A percentile compares a stretch with the other conserved stretches of the same genome.
Conservation (phyloP, 75 land plant genomes). For the Pinus taeda region DNA sequence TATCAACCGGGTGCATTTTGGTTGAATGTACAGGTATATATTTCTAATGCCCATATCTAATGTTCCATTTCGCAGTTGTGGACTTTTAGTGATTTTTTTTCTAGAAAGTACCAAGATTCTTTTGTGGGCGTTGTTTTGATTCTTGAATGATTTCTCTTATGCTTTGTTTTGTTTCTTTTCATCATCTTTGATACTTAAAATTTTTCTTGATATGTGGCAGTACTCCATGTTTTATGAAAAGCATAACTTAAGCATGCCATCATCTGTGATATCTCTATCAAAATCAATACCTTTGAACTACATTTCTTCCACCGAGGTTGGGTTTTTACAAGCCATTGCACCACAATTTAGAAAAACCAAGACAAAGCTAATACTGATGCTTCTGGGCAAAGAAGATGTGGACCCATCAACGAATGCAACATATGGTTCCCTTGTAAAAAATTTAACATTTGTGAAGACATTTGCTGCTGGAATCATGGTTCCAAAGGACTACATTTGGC, state of each 20-base stretch:
- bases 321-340: constrained; percentile 48
- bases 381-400: constrained; percentile 19
- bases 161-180: constrained; percentile 10
- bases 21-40: constrained; percentile 35
- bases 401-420: constrained; percentile 78
- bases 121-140: neutral
- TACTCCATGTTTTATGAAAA: constrained; percentile 63
- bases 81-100: too few species aligned
- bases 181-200: neutral
- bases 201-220: constrained; percentile 34
- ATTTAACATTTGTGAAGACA: constrained; percentile 70
- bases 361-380: constrained; percentile 58
- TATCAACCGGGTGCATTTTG: constrained; percentile 9
- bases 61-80: neutral
- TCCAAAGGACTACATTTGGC: constrained; percentile 78
- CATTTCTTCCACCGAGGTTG: constrained; percentile 79
- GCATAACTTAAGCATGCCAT: constrained; percentile 58
- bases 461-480: constrained; percentile 83
- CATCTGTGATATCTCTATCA: constrained; percentile 26
- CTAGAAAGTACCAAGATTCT: neutral
- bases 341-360: constrained; percentile 13
- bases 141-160: constrained; percentile 83
- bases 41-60: neutral
- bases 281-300: constrained; percentile 31
- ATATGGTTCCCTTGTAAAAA: constrained; percentile 55